Evolutionary conservation across 306 rosid genomes (phyloP), one percentile per base, ranked within the genome.

Genomic region (Herpetospermum pedunculosum): DNA sequence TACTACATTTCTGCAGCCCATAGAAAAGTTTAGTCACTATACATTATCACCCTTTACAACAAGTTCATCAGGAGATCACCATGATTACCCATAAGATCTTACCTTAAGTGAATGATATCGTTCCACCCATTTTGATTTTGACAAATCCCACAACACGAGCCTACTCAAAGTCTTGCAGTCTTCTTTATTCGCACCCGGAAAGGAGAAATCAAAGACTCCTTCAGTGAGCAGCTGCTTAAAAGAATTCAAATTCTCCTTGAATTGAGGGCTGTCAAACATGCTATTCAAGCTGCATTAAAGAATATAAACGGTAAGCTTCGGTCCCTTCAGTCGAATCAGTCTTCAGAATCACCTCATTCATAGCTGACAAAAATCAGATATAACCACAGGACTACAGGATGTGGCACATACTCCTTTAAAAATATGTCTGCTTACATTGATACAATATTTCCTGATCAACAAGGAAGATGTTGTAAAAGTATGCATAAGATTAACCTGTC

Each of bases 161-260:
- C 84, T 84, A 81, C 83, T 87, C 84, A 91, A 82, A 58, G 89
- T 83, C 84, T 81, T 85, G 85, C 92, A 85, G 78, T 95, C 99
- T 81, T 95, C 99, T 16, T 86, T 80, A 76, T 88, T 95, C 52
- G 78, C 80, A 75, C 87, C 96, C 0, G 72, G 72, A 71, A 88
- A 76, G 78, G 97, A 89, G 82, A 84, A 81, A 73, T 95, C 96
- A 60, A 91, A 91, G 75, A 89, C 85, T 62, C 99, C 99, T 83
- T 88, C 92, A 25, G 73, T 79, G 30, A 95, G 95, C 77, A 95
- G 92, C 86, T 88, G 95, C 88, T 95, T 97, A 78, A 91, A 88
- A 76, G 85, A 83, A 80, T 78, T 82, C 23, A 91, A 76, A 85
- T 84, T 88, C 90, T 95, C 99, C 80, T 78, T 86, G 87, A 91